These are phyloP conservation scores for Suhomyces guaymorum DNA, from an alignment of 1,139 yeast genomes.

Conservation along the genomic window DNA sequence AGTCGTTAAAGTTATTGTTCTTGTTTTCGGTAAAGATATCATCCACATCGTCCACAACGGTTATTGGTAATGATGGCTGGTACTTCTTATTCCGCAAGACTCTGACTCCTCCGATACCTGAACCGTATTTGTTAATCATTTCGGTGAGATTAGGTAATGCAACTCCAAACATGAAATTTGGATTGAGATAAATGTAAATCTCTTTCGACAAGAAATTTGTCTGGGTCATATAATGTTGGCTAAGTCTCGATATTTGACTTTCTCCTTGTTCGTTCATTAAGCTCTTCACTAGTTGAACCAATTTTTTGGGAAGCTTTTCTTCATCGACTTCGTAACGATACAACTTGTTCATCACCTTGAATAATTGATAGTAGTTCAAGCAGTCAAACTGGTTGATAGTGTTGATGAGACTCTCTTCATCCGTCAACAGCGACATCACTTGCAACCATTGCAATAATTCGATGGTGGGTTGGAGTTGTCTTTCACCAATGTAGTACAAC, in stretches of 20 bases:
- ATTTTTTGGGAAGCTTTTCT: conserved; percentile 52
- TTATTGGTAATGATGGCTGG: conserved; percentile 65
- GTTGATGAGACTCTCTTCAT: conserved; percentile 56
- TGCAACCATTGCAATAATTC: conserved; percentile 91
- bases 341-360: conserved; percentile 64
- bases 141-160: conserved; percentile 62
- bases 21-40: conserved; percentile 47
- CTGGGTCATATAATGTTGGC: conserved; percentile 47
- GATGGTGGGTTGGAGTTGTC: conserved; percentile 70
- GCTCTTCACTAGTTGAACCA: conserved; percentile 37
- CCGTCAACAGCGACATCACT: conserved; percentile 64
- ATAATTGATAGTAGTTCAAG: conserved; percentile 68
- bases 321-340: conserved; percentile 88
- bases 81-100: conserved; percentile 48
- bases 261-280: conserved; percentile 43
- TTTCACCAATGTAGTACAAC: conserved; percentile 59
- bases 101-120: conserved; percentile 57
- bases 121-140: conserved; percentile 59
- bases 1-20: conserved; percentile 32
- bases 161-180: conserved; percentile 50
- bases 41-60: conserved; percentile 61
- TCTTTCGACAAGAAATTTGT: conserved; percentile 42
- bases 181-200: conserved; percentile 48
- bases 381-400: conserved; percentile 58
- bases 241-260: conserved; percentile 33